Conservation (phyloP, 441 rosid species). For the Isatis lusitanica region DNA sequence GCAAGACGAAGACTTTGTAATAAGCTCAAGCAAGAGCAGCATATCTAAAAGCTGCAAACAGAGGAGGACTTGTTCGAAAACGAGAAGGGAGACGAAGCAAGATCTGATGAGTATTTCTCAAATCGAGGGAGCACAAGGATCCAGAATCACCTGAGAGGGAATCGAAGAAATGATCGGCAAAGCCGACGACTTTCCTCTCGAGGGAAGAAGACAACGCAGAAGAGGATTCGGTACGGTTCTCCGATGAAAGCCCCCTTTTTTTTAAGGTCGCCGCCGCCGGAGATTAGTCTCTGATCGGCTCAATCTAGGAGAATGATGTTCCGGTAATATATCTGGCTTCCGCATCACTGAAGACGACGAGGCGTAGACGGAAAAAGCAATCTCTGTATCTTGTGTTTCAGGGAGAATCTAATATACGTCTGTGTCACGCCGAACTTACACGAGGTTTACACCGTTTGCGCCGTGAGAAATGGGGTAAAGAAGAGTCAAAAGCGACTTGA, state of each 20-base stretch:
- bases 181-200: background rate
- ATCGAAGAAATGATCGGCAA: background rate
- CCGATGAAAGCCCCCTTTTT: background rate
- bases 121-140: background rate
- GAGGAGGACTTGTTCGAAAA: background rate
- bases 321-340: background rate
- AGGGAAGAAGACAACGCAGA: background rate
- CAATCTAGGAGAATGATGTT: background rate
- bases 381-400: background rate
- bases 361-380: constrained; percentile 12
- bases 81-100: background rate
- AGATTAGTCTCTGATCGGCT: background rate
- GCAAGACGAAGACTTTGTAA: background rate
- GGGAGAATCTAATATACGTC: constrained; percentile 3
- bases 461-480: background rate
- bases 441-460: constrained; percentile 1
- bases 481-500: constrained; percentile 30
- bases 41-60: background rate
- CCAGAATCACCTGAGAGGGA: constrained; percentile 24
- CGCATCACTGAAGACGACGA: constrained; percentile 13
- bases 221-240: background rate
- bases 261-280: background rate
- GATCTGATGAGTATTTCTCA: background rate
- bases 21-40: background rate
- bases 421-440: background rate